A percentile compares a stretch with the other conserved stretches of the same genome.
These are phyloP conservation scores for Anisodus tanguticus DNA, from an alignment of 257 asterid genomes.

Conservation along the genomic window DNA sequence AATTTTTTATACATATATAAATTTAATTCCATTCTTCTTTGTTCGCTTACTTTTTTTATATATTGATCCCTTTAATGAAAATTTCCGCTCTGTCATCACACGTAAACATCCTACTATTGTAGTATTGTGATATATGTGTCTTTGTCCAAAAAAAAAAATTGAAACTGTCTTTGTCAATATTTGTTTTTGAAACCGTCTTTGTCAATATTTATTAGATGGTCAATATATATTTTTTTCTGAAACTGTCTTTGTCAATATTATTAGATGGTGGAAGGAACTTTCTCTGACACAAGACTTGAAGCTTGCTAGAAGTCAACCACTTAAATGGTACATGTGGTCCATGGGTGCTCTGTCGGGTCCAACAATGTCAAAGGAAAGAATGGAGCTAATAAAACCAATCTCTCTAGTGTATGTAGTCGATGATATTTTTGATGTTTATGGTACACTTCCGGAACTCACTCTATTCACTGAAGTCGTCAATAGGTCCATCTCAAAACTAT, in stretches of 20 bases:
- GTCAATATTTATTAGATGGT: too few relatives aligned
- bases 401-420: constrained; percentile 39
- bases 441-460: constrained; percentile 31
- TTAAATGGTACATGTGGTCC: constrained; percentile 51
- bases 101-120: not conserved
- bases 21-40: too few relatives aligned
- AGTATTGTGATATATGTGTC: not conserved
- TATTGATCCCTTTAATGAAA: too few relatives aligned
- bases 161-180: too few relatives aligned
- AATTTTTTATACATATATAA: too few relatives aligned
- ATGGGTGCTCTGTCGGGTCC: constrained; percentile 34
- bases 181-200: not conserved
- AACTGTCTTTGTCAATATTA: constrained; percentile 7
- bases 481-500: constrained; percentile 32
- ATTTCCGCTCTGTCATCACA: too few relatives aligned
- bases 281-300: constrained; percentile 39
- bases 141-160: not conserved
- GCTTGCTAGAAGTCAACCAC: constrained; percentile 43
- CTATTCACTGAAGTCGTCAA: constrained; percentile 39
- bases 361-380: constrained; percentile 34
- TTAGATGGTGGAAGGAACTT: constrained; percentile 59
- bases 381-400: constrained; percentile 37
- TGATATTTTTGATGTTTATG: constrained; percentile 40
- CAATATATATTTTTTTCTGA: too few relatives aligned
- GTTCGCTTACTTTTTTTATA: too few relatives aligned